phyloP scores from a whole-genome alignment of 768 basidiomycete genomes.

The Russula olivacea region DNA sequence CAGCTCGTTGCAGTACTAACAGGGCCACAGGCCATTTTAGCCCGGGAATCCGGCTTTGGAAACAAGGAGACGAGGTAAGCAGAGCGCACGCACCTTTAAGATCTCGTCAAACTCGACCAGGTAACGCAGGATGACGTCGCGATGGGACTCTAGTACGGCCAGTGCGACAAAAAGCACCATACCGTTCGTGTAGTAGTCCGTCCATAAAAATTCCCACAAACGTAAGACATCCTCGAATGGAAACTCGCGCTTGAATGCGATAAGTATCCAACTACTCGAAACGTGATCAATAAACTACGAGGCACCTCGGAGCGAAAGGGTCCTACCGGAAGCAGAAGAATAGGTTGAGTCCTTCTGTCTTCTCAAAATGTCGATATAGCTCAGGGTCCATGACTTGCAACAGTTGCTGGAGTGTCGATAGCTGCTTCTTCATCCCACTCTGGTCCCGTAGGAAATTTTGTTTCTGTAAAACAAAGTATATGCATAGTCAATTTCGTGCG shows the following conservation, averaged over 20 bases:
- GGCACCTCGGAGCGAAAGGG: neutral
- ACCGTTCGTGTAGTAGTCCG: conserved; percentile 79
- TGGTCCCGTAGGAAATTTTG: conserved; percentile 95
- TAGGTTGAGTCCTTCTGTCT: conserved; percentile 81
- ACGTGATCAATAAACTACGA: neutral
- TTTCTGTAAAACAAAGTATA: conserved; percentile 47
- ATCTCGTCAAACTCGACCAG: conserved; percentile 91
- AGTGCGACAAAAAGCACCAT: conserved; percentile 94
- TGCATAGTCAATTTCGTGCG: neutral
- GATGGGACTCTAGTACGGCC: conserved; percentile 89
- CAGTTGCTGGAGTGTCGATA: conserved; percentile 83
- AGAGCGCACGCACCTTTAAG: conserved; percentile 45
- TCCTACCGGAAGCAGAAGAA: conserved; percentile 97
- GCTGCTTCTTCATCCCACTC: conserved; percentile 94
- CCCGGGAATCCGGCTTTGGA: neutral
- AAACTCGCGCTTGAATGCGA: conserved; percentile 96
- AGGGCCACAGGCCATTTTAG: neutral
- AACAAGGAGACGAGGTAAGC: neutral
- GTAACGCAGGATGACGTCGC: conserved; percentile 93
- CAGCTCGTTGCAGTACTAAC: conserved; percentile 86
- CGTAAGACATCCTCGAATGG: conserved; percentile 83
- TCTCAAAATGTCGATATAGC: conserved; percentile 86
- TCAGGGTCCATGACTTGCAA: conserved; percentile 95
- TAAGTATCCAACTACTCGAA: conserved; percentile 73
- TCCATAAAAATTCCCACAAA: conserved; percentile 94